Percentiles rank a stretch among this genome's conserved stretches.
These are phyloP conservation scores for Alnus rubra DNA, from an alignment of 306 rosid species.

Conservation along the genomic window DNA sequence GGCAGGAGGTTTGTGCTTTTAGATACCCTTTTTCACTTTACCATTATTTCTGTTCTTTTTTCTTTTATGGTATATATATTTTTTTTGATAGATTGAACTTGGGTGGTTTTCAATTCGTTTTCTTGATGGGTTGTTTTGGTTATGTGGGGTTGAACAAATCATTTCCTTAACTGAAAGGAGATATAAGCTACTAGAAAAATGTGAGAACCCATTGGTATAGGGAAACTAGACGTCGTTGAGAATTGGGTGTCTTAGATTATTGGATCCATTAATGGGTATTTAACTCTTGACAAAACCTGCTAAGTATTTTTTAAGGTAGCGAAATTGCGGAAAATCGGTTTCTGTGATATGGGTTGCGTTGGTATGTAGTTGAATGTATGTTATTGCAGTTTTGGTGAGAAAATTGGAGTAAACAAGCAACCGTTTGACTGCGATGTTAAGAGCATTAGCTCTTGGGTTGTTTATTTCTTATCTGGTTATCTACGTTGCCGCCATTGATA, in stretches of 20 bases:
- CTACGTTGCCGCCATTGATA: slow-evolving; percentile 46
- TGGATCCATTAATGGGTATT: background rate
- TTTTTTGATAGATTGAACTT: slow-evolving; percentile 3
- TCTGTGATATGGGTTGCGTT: background rate
- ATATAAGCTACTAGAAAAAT: background rate
- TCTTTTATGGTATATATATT: background rate
- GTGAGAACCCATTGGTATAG: background rate
- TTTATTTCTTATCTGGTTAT: slow-evolving; percentile 54
- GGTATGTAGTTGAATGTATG: background rate
- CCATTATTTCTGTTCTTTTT: background rate
- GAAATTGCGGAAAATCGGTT: background rate
- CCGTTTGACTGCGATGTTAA: slow-evolving; percentile 78
- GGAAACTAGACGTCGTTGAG: background rate
- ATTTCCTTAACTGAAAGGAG: background rate
- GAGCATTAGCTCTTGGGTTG: slow-evolving; percentile 67
- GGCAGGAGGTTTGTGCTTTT: background rate
- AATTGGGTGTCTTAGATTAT: background rate
- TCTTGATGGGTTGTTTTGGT: background rate
- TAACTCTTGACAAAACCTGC: background rate
- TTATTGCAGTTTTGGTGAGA: background rate
- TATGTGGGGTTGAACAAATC: background rate
- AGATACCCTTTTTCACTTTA: background rate
- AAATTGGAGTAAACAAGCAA: slow-evolving; percentile 60
- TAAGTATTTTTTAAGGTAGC: background rate
- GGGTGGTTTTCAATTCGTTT: background rate